Base-by-base conservation (phyloP, 2,329 filamentous ascomycete species). In the Calonectria pseudoturangicola region DNA sequence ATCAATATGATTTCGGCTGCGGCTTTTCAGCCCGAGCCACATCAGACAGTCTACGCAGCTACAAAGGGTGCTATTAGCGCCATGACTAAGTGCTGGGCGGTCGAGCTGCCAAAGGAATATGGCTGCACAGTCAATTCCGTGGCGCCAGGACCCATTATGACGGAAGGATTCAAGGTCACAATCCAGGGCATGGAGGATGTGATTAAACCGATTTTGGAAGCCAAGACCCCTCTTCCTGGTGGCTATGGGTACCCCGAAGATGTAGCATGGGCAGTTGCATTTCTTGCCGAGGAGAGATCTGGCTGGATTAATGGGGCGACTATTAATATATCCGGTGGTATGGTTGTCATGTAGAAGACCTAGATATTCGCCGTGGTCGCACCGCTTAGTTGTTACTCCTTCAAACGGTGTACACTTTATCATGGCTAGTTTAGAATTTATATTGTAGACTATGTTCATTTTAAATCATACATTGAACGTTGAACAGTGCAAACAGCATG, bases 21-120 rank as follows among this genome's bases (percentile, higher is more conserved):
- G 10, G 51, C 51, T n/a, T 58, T 39, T 15, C 30, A 58, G 6
- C 30, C 51, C 13, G 16, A 25, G 13, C 30, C n/a, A 10, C 51
- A 58, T n/a, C 51, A 58, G 12, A n/a, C 51, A 12, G 33, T 58
- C n/a, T 58, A 58, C n/a, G 51, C 30, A 3, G 51, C 51, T 2
- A 58, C 51, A 33, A 58, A 58, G 16, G 51, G 18, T n/a, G 51
- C 51, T 3, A 58, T 58, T 7, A 39, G 13, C 25, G 30, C 51
- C 18, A 58, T 58, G 51, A 58, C 51, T n/a, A 58, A 25, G 18
- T 58, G 51, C 9, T 58, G 51, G 51, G 51, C 51, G 1, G 12
- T 15, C 8, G 51, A 58, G 30, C 94, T 3, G 96, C 96, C 51
- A n/a, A 33, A 33, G 6, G 10, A 39, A 30, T 58, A 58, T 13